Percentiles rank a stretch among this genome's conserved stretches.
Conservation (phyloP, 1,284 basidiomycete species). For the Heterobasidion occidentale region DNA sequence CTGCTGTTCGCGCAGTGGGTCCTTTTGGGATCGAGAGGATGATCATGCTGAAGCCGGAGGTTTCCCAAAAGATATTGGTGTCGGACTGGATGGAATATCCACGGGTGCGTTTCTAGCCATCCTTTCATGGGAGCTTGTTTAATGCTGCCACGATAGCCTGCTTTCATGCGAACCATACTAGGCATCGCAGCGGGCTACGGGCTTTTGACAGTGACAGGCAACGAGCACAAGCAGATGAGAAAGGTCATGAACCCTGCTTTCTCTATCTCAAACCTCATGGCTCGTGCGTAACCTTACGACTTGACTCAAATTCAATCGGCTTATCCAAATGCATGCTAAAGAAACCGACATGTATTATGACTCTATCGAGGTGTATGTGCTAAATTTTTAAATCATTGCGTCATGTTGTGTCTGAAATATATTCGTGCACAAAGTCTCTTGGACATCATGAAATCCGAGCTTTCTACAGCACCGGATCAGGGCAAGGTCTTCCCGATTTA, state of each 20-base stretch:
- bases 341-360: conserved; percentile 44
- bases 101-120: conserved; percentile 21
- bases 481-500: conserved; percentile 31
- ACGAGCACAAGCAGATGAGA: conserved; percentile 40
- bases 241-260: conserved; percentile 44
- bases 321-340: conserved; percentile 10
- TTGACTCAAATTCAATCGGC: not conserved
- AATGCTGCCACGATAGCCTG: conserved; percentile 22
- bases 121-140: too few species aligned
- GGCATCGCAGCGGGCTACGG: conserved; percentile 37
- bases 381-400: not conserved
- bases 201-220: conserved; percentile 37
- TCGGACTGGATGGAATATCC: conserved; percentile 39
- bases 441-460: conserved; percentile 26
- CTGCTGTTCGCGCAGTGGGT: conserved; percentile 34
- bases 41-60: conserved; percentile 33
- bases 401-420: not conserved
- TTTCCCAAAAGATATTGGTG: conserved; percentile 34
- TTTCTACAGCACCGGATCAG: conserved; percentile 18
- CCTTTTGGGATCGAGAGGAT: conserved; percentile 38
- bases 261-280: conserved; percentile 34
- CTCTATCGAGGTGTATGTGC: conserved; percentile 31
- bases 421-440: conserved; percentile 23
- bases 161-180: conserved; percentile 32
- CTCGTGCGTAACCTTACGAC: conserved; percentile 26